Conservation (phyloP, 2,329 filamentous ascomycete genomes). For the Nannizziopsis arthrosporioides region DNA sequence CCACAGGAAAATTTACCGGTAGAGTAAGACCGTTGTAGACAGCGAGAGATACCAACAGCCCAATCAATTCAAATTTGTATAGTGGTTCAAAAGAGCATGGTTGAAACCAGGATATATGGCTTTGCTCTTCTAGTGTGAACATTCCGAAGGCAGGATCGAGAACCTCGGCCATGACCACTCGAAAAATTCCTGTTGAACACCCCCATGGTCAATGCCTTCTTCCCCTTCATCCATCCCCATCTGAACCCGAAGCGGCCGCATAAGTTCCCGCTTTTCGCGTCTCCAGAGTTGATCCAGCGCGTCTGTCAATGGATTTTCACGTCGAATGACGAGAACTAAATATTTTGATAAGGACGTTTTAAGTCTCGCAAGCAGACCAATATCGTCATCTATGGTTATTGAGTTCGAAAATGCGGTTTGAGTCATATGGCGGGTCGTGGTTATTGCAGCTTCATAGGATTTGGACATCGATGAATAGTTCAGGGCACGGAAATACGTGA, state of each 20-base stretch:
- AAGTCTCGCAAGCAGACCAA: slow-evolving; percentile 51
- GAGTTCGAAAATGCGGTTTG: slow-evolving; percentile 34
- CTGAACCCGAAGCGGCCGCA: slow-evolving; percentile 77
- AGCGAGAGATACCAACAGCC: slow-evolving; percentile 76
- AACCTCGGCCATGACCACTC: slow-evolving; percentile 66
- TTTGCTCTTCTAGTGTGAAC: slow-evolving; percentile 67
- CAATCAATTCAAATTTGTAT: slow-evolving; percentile 84
- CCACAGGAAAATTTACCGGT: slow-evolving; percentile 76
- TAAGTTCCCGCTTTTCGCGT: slow-evolving; percentile 65
- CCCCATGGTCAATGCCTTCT: slow-evolving; percentile 83
- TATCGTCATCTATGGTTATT: slow-evolving; percentile 42
- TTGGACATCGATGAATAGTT: slow-evolving; percentile 81
- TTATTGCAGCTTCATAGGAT: slow-evolving; percentile 56
- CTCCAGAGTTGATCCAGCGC: slow-evolving; percentile 83
- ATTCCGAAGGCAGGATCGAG: slow-evolving; percentile 62
- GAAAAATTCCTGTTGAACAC: slow-evolving; percentile 97
- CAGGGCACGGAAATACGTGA: slow-evolving; percentile 76
- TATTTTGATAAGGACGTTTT: slow-evolving; percentile 58
- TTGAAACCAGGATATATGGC: slow-evolving; percentile 77
- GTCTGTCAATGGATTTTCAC: slow-evolving; percentile 57
- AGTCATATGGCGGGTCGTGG: slow-evolving; percentile 35
- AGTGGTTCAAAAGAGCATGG: slow-evolving; percentile 68
- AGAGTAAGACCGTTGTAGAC: slow-evolving; percentile 88
- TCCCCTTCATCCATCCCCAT: slow-evolving; percentile 74
- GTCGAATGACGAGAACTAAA: slow-evolving; percentile 56